These are phyloP conservation scores for Suhomyces atakaporum DNA, from an alignment of 1,139 yeast species.

Conservation along the genomic window DNA sequence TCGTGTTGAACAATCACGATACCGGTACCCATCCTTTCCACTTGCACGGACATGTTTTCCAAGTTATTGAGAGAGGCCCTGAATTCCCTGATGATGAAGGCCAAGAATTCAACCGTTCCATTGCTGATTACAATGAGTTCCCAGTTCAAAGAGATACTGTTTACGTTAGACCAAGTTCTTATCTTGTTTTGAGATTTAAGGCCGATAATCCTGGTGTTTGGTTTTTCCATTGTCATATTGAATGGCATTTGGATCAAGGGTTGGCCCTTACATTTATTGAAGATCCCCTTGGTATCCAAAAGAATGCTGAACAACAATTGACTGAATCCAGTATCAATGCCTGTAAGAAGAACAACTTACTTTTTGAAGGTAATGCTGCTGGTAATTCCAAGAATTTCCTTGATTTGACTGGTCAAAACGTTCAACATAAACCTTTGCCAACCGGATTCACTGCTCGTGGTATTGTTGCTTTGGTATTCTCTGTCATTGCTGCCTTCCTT, in stretches of 20 bases:
- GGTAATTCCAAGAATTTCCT: constrained; percentile 62
- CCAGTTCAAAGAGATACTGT: constrained; percentile 76
- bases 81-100: constrained; percentile 38
- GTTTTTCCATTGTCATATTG: constrained; percentile 68
- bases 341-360: constrained; percentile 21
- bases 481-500: constrained; percentile 73
- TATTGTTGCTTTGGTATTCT: constrained; percentile 81
- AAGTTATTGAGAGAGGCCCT: constrained; percentile 46
- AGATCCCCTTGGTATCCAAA: constrained; percentile 60
- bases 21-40: constrained; percentile 89
- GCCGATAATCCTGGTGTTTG: constrained; percentile 65
- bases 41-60: constrained; percentile 80
- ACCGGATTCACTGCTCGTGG: constrained; percentile 89
- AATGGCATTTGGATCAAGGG: constrained; percentile 67
- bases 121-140: constrained; percentile 38
- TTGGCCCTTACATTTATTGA: constrained; percentile 54
- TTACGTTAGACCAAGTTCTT: constrained; percentile 65
- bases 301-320: constrained; percentile 43
- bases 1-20: constrained; percentile 69
- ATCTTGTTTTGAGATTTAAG: constrained; percentile 58
- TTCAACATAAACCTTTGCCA: constrained; percentile 68
- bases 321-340: constrained; percentile 36
- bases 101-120: constrained; percentile 40
- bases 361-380: constrained; percentile 77
- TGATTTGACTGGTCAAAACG: constrained; percentile 71